Base-by-base conservation (phyloP, 768 basidiomycete genomes). In the Macrolepiota fuliginosa region DNA sequence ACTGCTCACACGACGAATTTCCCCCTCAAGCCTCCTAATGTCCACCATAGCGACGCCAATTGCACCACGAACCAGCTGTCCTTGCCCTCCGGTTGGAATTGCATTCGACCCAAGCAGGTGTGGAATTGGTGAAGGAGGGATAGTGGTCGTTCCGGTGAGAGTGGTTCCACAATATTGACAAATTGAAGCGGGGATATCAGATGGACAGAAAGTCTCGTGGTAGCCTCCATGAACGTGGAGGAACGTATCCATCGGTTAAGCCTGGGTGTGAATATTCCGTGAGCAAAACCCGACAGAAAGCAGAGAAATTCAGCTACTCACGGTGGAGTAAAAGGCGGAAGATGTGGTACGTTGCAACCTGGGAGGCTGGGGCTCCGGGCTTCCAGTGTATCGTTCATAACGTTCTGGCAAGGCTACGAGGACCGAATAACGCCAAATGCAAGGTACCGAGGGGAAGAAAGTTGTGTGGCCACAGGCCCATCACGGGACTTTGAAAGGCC, bases 31-130 rank as follows among this genome's bases (percentile, higher is more conserved):
- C 27, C 42, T 53, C 53, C 35, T 42, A 4, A 63, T 40, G 24
- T 65, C 58, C 5, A 39, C 24, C 52, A 56, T 36, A 12, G 59
- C 58, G 4, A 32, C 10, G 12, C 29, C 19, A 7, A 63, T 40
- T 2, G 49, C 52, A 27, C 25, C 32, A 4, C 22, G 56, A 47
- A 65, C 57, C n/a, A 36, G 47, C 11, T 57, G 52, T 3, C 51
- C 36, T 42, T 65, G 64, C 9, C 29, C 37, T 3, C 32, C 35
- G 1, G 57, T 50, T n/a, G 64, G 64, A 32, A 63, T 54, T 4
- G 62, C 51, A 55, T 65, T 65, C 12, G 64, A 54, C 4, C 54
- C 54, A 13, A 65, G 62, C 0, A 65, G 32, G 19, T 65, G 62
- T 29, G 56, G 52, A 7, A 63, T 60, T 24, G 64, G 64, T 6